A percentile compares a stretch with the other conserved stretches of the same genome.
Conservation (phyloP, 2,329 filamentous ascomycete genomes). For the Pyrenophora graminea region DNA sequence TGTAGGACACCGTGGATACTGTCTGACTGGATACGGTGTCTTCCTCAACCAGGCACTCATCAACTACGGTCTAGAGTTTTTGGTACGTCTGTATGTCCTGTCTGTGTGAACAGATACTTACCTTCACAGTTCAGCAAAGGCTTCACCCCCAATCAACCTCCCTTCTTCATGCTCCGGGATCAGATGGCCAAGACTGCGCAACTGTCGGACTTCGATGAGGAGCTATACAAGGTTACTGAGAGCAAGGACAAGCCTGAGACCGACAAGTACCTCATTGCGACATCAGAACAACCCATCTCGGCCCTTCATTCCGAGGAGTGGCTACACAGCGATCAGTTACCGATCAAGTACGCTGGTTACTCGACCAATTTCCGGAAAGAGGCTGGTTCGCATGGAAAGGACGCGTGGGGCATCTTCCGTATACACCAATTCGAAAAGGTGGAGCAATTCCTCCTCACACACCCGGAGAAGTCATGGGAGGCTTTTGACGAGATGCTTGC, state of each 20-base stretch:
- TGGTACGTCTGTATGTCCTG: neutral
- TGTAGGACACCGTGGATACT: conserved; percentile 93
- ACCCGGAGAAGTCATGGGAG: conserved; percentile 85
- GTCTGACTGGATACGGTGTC: conserved; percentile 84
- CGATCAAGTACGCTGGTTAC: conserved; percentile 87
- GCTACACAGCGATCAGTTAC: conserved; percentile 77
- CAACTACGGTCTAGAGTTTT: conserved; percentile 70
- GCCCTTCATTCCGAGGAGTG: conserved; percentile 93
- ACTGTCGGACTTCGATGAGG: conserved; percentile 95
- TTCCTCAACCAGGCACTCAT: conserved; percentile 91
- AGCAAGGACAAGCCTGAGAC: conserved; percentile 78
- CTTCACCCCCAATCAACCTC: conserved; percentile 71
- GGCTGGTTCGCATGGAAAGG: conserved; percentile 85
- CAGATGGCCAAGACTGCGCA: conserved; percentile 99
- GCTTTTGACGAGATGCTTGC: conserved; percentile 92
- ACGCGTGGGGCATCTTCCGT: conserved; percentile 97
- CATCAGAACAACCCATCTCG: conserved; percentile 92
- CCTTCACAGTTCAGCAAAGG: conserved; percentile 63
- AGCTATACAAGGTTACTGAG: conserved; percentile 91
- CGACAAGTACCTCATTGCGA: conserved; percentile 78
- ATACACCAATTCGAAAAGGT: conserved; percentile 92
- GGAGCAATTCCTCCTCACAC: conserved; percentile 57
- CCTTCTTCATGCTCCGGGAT: conserved; percentile 79
- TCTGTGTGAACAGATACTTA: neutral
- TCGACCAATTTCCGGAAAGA: conserved; percentile 96